Base-by-base conservation (phyloP, 345 rosid species). In the Noccaea caerulescens region DNA sequence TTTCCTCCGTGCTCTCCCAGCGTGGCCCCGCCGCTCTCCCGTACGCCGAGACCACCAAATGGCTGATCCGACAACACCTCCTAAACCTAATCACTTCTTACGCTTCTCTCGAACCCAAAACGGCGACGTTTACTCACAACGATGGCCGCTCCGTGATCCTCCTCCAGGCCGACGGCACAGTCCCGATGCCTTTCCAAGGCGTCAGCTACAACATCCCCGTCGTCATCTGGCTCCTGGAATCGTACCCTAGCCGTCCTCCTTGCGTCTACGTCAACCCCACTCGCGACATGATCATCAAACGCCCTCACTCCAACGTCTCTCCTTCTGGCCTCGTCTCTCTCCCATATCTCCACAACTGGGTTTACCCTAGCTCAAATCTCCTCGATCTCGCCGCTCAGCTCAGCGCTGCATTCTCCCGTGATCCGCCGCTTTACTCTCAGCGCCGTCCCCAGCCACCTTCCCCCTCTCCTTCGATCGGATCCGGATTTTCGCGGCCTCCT, bases 201-300 rank as follows among this genome's bases (percentile, higher is more conserved):
- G 84, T 88, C 54, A 89, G 84, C 66, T 94, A 94, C 84, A 94
- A 91, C 80, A 89, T 94, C 76, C 99, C 99, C 5, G 69, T 94
- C 82, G 70, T 91, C 53, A 57, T 91, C 80, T 94, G 99, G 99
- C 95, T 94, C 45, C 80, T 84, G 62, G 99, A 94, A 44, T 83
- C 96, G 3, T 94, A 94, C 78, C 99, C 96, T 20, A 85, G 80
- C 27, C 78, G 88, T 65, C 85, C 97, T 1, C 97, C 99, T 23
- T 72, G 80, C 69, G 99, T 91, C 39, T 94, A 86, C 80, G 90
- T 94, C 6, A 94, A 91, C 45, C 97, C 99, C 41, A 86, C 96
- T n/a, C 91, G 90, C 54, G 97, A 91, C 58, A 94, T 94, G 99
- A 73, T 91, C 77, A 94, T 94, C 87, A 89, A 89, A 53, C 86